Base-by-base conservation (phyloP, 768 basidiomycete species). In the Termitomyces sp. region DNA sequence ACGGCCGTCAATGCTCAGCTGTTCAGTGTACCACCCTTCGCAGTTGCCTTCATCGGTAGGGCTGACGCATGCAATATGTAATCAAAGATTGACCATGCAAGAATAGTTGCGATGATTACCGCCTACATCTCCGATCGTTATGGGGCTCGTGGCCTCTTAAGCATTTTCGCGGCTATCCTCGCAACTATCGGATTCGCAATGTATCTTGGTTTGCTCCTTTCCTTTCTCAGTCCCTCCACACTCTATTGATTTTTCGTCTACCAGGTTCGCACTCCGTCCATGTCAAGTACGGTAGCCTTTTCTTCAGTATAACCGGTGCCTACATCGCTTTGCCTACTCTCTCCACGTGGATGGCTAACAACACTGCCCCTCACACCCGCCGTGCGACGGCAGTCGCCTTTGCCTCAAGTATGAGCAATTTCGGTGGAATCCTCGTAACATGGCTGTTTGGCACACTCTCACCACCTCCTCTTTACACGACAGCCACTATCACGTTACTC, bases 341-440 rank as follows among this genome's bases (percentile, higher is more conserved):
- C 32, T 74, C 75, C 4, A 80, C 84, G 0, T 87, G 85, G 86
- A 70, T 73, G 54, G 78, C 84, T 12, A 86, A 87, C 68, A 87
- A 86, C 71, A 74, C 80, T 8, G 72, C 79, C 5, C 84, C 85
- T 0, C 75, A 83, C 61, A 68, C 75, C 50, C 73, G 82, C 28
- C 78, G 85, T 14, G 85, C 84, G 0, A 84, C 84, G 0, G 73
- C 79, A 36, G 73, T 86, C 55, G 84, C 84, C 22, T 74, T 85
- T 30, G 77, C 76, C 1, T 81, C 83, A 59, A 80, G 81, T 62
- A 75, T 80, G 73, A 80, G 80, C 36, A 86, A 85, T 65, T 70
- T 76, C 1, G 83, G 83, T 10, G 83, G 82, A 4, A 84, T 87
- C 50, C 77, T 86, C 42, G 75, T 79, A 0, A 85, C 82, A 1